Base-by-base conservation (phyloP, 768 basidiomycete species). In the Trametes maxima region DNA sequence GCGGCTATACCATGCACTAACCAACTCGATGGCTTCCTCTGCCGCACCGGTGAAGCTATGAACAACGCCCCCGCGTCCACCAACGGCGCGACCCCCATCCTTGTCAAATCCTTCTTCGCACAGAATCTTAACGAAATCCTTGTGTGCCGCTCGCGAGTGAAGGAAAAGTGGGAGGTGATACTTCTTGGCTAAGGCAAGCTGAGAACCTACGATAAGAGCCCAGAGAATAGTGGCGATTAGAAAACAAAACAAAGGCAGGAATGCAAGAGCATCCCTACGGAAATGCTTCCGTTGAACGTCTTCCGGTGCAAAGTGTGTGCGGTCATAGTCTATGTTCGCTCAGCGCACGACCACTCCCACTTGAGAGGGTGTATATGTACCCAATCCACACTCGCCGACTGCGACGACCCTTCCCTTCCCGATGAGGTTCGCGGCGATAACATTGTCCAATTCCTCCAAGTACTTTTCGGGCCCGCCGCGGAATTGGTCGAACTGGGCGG, bases 301-400 rank as follows among this genome's bases (percentile, higher is more conserved):
- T 21, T 76, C 74, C 2, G 81, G 64, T 6, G 90, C 83, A 68
- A 86, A 87, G 66, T 86, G 85, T 0, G 85, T 80, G 21, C 92
- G 79, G 67, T 93, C 92, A 65, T 93, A 93, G 70, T 94, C 90
- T 90, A 40, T 10, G 21, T 22, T 22, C 39, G 19, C 21, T 7
- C 6, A 45, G 35, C 11, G 1, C n/a, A 24, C 28, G 14, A 13
- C 28, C n/a, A 2, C 7, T 40, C 24, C 36, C 7, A 16, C 17
- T 14, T 17, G 2, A 16, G 3, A 39, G 6, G 40, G 12, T 16
- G 12, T 3, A 12, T 0, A 65, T 76, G 43, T 63, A 89, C 89
- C 90, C 52, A 93, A 73, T 21, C 92, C 92, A 65, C 90, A 90
- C 73, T 94, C 92, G 21, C 92, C 92, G 16, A 93, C 74, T 0